Base-by-base conservation (phyloP, 306 rosid species). In the Aeschynomene evenia region DNA sequence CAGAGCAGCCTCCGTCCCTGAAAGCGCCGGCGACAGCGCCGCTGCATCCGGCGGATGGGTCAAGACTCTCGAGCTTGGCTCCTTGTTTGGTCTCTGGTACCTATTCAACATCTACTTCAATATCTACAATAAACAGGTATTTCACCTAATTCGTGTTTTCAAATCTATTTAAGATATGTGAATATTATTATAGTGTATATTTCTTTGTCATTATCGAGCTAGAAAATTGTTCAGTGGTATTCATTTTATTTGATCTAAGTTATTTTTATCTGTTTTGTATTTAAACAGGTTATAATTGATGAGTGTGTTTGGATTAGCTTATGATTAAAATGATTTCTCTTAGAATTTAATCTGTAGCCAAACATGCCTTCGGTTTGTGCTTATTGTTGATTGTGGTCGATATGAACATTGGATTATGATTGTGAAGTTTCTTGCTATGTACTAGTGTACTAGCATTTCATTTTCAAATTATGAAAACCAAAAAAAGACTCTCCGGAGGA, bases 101-200 rank as follows among this genome's bases (percentile, higher is more conserved):
- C 80, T 95, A 75, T 95, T 95, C 79, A 95, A 95, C 76, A 91
- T 91, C 78, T 95, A 87, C 87, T 95, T 95, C 84, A 95, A 95
- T 58, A 91, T 95, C 82, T 91, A 87, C 76, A 95, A 95, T 66
- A 95, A 95, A 70, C 96, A 95, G 99, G 99, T 94, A 8, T 5
- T n/a, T 45, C 51, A 14, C 6, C 66, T 45, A 12, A 0, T 12
- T 29, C 62, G 15, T 14, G 23, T 16, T 48, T 49, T 56, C 60
- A 48, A 1, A 13, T 56, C 33, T 0, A 56, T 56, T 28, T 28
- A 28, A 0, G 31, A 28, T 28, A 28, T 6, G 0, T 28, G 31
- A 2, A 28, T 28, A 3, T 28, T 28, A 3, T 28, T 28, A 4
- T 28, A 3, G 6, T 28, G 31, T 28, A 28, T 28, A 3, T 4